Base-by-base conservation (phyloP, 140 eudicot genomes). In the Flaveria floridana region DNA sequence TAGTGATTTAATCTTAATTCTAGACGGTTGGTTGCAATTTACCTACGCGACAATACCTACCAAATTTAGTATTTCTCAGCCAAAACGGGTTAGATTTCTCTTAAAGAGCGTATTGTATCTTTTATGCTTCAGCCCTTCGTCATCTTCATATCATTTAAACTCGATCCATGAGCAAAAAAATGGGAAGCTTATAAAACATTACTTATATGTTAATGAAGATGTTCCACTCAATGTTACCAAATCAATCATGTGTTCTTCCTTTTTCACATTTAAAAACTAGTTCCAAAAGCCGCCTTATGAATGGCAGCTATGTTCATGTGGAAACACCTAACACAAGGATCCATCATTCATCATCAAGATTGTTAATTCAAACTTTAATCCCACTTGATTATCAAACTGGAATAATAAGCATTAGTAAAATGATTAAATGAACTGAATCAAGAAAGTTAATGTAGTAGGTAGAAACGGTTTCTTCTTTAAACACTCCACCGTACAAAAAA, bases 381-480 rank as follows among this genome's bases (percentile, higher is more conserved):
- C 83, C 76, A 79, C 79, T 73, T 65, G 79, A 30, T 62, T 41
- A 71, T 78, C 44, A 62, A 71, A 26, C 65, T 72, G 41, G 83
- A 79, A 68, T 53, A 61, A 79, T 25, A 51, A 78, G 72, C 55
- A 73, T 3, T 41, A 47, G 52, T 72, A 7, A 39, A 15, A 25
- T 37, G 78, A 21, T 34, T 28, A 3, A 28, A 28, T 28, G 34
- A 28, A 28, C 37, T 51, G 68, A 71, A 78, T 50, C 25, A 71
- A 34, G 8, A 34, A 6, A 34, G 8, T 34, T 34, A 34, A 34
- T 34, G 41, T 34, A 34, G 41, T 34, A 34, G 8, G 41, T 34
- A 34, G 41, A 34, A 34, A 5, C 41, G 7, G 41, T 34, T 34
- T 34, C 41, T 6, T 34, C 41, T 34, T 0, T 4, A 34, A 34